Evolutionary conservation across 2,329 filamentous ascomycete genomes (phyloP), one percentile per base, ranked within the genome.

Genomic region (Fusarium acutatum): DNA sequence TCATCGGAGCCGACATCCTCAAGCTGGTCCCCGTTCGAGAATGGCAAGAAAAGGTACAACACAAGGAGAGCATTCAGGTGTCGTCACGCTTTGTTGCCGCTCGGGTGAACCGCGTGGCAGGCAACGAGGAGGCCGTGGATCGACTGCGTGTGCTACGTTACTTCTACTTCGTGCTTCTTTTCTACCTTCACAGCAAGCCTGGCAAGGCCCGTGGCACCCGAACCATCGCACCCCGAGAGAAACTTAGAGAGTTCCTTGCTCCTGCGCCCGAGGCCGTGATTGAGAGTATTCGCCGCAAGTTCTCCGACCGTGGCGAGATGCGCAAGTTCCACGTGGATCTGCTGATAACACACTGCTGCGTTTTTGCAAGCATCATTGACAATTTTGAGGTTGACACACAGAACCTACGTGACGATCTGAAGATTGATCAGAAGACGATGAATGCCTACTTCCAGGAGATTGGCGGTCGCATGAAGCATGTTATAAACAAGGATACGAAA

Each of bases 401-500:
- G 71, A 88, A 92, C 73, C 82, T 97, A 72, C 88, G 90, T 60
- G 89, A 93, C 70, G 94, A 96, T 79, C 82, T 96, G 67, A 88
- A 89, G 78, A 78, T 95, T 64, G 92, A 95, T 74, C 89, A 91
- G 81, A 92, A 89, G 82, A 86, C 90, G 79, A 90, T 96, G 77
- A 88, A 86, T 59, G 88, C 90, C 78, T 95, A 94, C 81, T 95
- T 93, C 81, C 83, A 85, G 53, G 94, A 96, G 81, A 91, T 96
- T 73, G 94, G 94, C 28, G 93, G 91, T 35, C 89, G 87, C 75
- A 86, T 94, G 35, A 89, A 87, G 80, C 83, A 86, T 73, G 86
- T 88, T 65, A 87, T 91, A 73, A 88, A 88, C 37, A 91, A 90
- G 73, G 88, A 89, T 62, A 89, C 89, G 63, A 90, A 90, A 69